Conservation (phyloP, 371 early-diverging fungal species). For the Rhizopus stolonifer region DNA sequence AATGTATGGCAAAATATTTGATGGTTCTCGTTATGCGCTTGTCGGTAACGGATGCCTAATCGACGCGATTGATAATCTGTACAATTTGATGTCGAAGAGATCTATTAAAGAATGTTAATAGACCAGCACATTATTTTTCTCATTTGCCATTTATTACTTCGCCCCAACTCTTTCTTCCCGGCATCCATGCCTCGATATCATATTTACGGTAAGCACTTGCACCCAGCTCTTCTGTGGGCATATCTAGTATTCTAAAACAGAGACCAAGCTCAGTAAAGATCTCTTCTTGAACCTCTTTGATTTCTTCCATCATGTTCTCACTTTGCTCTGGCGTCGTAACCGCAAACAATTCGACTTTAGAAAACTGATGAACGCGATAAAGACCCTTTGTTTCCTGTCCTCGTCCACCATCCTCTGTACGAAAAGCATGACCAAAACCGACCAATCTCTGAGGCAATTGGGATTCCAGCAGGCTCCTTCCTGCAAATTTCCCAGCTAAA, state of each 20-base stretch:
- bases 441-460: conserved; percentile 72
- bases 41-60: conserved; percentile 64
- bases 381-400: conserved; percentile 85
- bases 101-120: conserved; percentile 29
- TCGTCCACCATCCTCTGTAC: conserved; percentile 89
- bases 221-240: conserved; percentile 94
- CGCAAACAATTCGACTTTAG: conserved; percentile 90
- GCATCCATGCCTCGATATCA: conserved; percentile 97
- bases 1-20: conserved; percentile 84
- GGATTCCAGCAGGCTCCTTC: conserved; percentile 53
- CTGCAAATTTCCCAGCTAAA: conserved; percentile 79
- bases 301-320: conserved; percentile 68
- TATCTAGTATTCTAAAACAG: conserved; percentile 82
- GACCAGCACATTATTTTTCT: no score
- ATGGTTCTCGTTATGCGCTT: conserved; percentile 34
- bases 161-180: conserved; percentile 86
- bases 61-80: conserved; percentile 84
- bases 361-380: conserved; percentile 94
- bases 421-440: conserved; percentile 82
- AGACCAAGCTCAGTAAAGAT: conserved; percentile 80
- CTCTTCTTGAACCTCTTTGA: conserved; percentile 71
- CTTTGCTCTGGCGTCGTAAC: conserved; percentile 69
- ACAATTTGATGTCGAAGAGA: conserved; percentile 84
- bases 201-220: conserved; percentile 90
- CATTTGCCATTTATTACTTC: conserved; percentile 55